Base-by-base conservation (phyloP, 331 rosid genomes). In the Quercus phellos region DNA sequence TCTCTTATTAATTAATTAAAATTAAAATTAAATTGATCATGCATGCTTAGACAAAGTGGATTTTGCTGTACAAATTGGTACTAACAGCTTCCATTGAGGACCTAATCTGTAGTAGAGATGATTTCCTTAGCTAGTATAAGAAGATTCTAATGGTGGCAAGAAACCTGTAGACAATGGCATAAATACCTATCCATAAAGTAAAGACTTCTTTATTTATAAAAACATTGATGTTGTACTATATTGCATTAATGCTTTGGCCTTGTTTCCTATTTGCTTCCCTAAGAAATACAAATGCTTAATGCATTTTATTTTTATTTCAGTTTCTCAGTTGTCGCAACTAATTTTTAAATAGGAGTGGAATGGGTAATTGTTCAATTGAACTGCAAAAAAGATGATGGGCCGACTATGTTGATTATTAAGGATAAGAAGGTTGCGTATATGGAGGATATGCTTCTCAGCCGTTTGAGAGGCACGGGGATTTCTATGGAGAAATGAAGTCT, bases 401-500 rank as follows among this genome's bases (percentile, higher is more conserved):
- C 98, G 5, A 92, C 97, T 2, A 80, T 94, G 43, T 78, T 94
- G 74, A 84, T 94, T 53, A 82, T 94, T 73, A 92, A 88, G 88
- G 98, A 94, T 77, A 86, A 80, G 92, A 92, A 17, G 97, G 97
- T 53, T 84, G 75, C 77, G 60, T 94, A 66, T 94, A 90, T 55
- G 97, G 97, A 84, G 98, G 95, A 53, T 90, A 90, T 79, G 97
- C 95, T 79, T 94, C 98, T 73, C 96, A 92, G 78, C 85, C 88
- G 12, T 94, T 97, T 97, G 97, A 88, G 81, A 85, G 93, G 80
- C 98, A 90, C 72, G 92, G 95, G 51, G 97, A 86, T 68, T 94
- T 92, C 86, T 94, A 84, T 66, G 98, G 98, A 43, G 97, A 94
- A 76, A 63, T 92, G 93, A 94, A 92, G 79, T 82, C 89, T 58